A percentile compares a stretch with the other conserved stretches of the same genome.
phyloP scores from a whole-genome alignment of 441 rosid species.

The Gossypium schwendimanii region DNA sequence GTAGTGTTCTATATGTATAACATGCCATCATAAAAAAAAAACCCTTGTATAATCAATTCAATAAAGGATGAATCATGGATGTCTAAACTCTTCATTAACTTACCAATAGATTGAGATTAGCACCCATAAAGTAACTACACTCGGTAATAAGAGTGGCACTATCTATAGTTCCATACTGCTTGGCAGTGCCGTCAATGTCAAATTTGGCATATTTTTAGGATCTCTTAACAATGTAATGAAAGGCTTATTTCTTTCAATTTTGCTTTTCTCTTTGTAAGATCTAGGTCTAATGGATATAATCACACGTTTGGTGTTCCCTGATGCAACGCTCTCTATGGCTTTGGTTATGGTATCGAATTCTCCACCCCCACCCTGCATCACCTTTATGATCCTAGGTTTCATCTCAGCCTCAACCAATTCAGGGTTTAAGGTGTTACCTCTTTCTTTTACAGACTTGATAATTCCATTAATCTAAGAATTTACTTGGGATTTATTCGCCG shows the following conservation, averaged over 20 bases:
- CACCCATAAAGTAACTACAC: constrained; percentile 48
- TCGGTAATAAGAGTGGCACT: constrained; percentile 54
- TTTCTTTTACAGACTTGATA: constrained; percentile 11
- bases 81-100: background rate
- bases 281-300: too few species aligned
- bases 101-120: constrained; percentile 45
- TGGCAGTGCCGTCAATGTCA: constrained; percentile 41
- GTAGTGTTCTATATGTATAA: too few species aligned
- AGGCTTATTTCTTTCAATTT: constrained; percentile 22
- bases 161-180: constrained; percentile 44
- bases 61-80: too few species aligned
- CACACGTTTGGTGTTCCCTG: too few species aligned
- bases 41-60: too few species aligned
- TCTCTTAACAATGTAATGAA: constrained; percentile 35
- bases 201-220: constrained; percentile 25
- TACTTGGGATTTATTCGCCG: constrained; percentile 11
- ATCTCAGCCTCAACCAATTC: constrained; percentile 26
- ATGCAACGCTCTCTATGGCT: too few species aligned
- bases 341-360: constrained; percentile 31
- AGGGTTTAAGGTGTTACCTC: constrained; percentile 25
- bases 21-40: too few species aligned
- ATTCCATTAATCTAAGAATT: constrained; percentile 21
- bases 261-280: constrained; percentile 27
- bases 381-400: constrained; percentile 18
- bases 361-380: constrained; percentile 34